Conservation (phyloP, 202 grass and related monocot species). For the Carex arenaria region DNA sequence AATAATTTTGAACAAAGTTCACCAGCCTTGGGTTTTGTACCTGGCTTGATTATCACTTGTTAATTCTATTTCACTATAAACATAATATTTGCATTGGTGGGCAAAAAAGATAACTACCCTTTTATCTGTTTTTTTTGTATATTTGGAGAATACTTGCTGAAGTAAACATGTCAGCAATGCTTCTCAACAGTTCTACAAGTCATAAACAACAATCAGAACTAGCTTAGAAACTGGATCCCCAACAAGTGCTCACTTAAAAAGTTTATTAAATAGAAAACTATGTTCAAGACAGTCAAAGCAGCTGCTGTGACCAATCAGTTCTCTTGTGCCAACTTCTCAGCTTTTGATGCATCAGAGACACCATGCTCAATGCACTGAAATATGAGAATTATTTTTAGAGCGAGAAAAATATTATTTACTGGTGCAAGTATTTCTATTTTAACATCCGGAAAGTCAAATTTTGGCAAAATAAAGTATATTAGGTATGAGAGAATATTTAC, state of each 20-base stretch:
- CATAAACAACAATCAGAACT: neutral
- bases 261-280: slow-evolving; percentile 1
- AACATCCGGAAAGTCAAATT: neutral
- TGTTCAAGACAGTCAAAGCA: neutral
- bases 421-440: slow-evolving; percentile 1
- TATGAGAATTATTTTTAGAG: slow-evolving; percentile 12
- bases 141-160: neutral
- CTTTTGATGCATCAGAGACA: slow-evolving; percentile 55
- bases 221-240: neutral
- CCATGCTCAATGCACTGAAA: slow-evolving; percentile 75
- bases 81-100: neutral
- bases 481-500: neutral
- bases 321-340: slow-evolving; percentile 22
- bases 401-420: slow-evolving; percentile 1
- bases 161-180: neutral
- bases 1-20: neutral
- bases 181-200: neutral
- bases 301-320: slow-evolving; percentile 10
- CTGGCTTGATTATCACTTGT: neutral
- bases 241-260: neutral
- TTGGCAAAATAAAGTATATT: neutral
- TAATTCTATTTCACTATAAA: neutral
- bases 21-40: neutral
- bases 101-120: neutral
- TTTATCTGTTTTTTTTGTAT: neutral